phyloP scores from a whole-genome alignment of 805 yeast species.

The Candida orba region DNA sequence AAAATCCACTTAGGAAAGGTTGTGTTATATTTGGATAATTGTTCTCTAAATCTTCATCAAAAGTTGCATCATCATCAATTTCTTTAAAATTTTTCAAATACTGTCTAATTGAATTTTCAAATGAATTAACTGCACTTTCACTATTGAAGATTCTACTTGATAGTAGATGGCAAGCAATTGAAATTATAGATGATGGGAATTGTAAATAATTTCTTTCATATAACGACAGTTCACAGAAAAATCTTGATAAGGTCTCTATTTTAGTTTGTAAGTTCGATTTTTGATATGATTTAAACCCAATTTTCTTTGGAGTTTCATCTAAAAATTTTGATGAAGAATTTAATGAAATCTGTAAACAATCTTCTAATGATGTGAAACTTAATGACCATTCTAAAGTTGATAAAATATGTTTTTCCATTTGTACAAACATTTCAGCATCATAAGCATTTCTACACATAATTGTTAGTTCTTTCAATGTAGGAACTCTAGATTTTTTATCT shows the following conservation, averaged over 20 bases:
- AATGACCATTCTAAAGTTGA: constrained; percentile 62
- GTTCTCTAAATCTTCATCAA: constrained; percentile 21
- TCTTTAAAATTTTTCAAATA: constrained; percentile 9
- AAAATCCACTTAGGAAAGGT: constrained; percentile 22
- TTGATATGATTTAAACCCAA: constrained; percentile 11
- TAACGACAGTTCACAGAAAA: constrained; percentile 46
- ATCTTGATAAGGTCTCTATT: constrained; percentile 31
- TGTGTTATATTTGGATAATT: constrained; percentile 16
- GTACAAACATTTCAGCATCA: constrained; percentile 54
- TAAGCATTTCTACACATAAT: constrained; percentile 61
- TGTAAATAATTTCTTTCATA: constrained; percentile 43
- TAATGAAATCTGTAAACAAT: constrained; percentile 20
- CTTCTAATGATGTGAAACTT: constrained; percentile 22
- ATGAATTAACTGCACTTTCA: constrained; percentile 16
- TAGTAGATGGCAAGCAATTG: constrained; percentile 42
- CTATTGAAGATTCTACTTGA: constrained; percentile 43
- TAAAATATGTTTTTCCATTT: constrained; percentile 75
- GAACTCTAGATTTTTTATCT: constrained; percentile 60
- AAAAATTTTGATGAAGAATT: constrained; percentile 7
- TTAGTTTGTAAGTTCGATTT: constrained; percentile 8
- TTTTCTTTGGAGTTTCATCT: constrained; percentile 17
- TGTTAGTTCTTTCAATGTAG: constrained; percentile 57
- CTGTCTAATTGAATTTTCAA: constrained; percentile 12
- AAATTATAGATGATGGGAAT: constrained; percentile 38
- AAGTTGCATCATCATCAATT: constrained; percentile 20